Conservation (phyloP, 257 asterid genomes). For the Petunia secreta region DNA sequence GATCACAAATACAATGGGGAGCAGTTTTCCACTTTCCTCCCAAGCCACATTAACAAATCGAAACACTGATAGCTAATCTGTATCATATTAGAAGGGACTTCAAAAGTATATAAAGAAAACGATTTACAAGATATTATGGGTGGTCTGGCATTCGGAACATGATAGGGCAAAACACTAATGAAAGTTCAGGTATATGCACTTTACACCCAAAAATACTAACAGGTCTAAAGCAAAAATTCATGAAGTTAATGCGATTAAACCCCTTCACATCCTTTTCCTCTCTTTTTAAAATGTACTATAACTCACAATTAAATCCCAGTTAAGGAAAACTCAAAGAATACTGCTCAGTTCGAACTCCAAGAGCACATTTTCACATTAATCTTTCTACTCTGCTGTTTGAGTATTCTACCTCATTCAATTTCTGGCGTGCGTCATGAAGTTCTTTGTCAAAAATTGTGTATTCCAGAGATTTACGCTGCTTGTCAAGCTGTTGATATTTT, state of each 20-base stretch:
- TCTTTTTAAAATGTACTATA: background rate
- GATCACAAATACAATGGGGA: slow-evolving; percentile 1
- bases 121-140: background rate
- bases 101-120: background rate
- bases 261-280: background rate
- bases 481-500: slow-evolving; percentile 93
- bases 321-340: slow-evolving; percentile 16
- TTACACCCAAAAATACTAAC: background rate
- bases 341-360: background rate
- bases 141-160: background rate
- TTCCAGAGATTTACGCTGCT: slow-evolving; percentile 90
- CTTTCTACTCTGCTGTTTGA: background rate
- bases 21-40: background rate
- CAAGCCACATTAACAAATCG: background rate
- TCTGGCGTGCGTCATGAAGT: slow-evolving; percentile 92
- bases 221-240: background rate
- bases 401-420: slow-evolving; percentile 60
- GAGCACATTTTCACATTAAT: background rate
- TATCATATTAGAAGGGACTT: background rate
- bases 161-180: slow-evolving; percentile 7
- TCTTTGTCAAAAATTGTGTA: slow-evolving; percentile 92
- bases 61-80: background rate
- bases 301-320: slow-evolving; percentile 1
- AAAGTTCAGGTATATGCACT: background rate
- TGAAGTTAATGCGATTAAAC: background rate